phyloP scores from a whole-genome alignment of 106 monocot species.

The Dendrobium nobile region DNA sequence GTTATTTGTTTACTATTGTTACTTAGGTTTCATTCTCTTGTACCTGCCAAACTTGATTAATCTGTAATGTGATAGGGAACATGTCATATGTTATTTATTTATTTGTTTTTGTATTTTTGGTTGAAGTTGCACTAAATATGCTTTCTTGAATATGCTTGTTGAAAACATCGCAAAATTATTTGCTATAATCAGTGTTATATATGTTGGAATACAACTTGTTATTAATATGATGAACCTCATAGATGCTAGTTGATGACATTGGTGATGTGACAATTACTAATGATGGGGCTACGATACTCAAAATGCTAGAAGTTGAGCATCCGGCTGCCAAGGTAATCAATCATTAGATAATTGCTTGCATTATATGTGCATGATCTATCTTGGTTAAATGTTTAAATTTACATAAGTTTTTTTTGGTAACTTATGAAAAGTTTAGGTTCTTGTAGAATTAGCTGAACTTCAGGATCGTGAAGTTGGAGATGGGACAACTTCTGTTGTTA shows the following conservation, averaged over 20 bases:
- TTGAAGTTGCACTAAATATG: background rate
- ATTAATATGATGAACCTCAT: background rate
- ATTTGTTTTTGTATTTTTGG: too few relatives aligned
- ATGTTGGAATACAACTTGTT: background rate
- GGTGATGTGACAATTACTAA: conserved; percentile 99
- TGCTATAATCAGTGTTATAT: background rate
- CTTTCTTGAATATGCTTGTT: too few relatives aligned
- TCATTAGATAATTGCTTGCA: background rate
- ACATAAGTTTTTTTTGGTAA: background rate
- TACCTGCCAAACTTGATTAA: too few relatives aligned
- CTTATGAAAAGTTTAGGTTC: conserved; percentile 45
- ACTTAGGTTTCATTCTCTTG: too few relatives aligned
- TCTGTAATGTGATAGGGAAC: too few relatives aligned
- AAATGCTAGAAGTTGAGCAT: conserved; percentile 98
- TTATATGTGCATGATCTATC: background rate
- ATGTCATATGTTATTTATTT: too few relatives aligned
- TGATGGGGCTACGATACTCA: conserved; percentile 98
- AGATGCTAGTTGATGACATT: conserved; percentile 99
- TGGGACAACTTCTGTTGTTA: conserved; percentile 93
- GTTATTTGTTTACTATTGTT: too few relatives aligned
- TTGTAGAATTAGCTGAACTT: conserved; percentile 96
- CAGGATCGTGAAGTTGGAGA: conserved; percentile 99
- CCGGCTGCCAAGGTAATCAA: conserved; percentile 86
- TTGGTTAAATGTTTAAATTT: background rate
- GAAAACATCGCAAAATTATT: background rate